These are phyloP conservation scores for Conringia planisiliqua DNA, from an alignment of 345 rosid species.

Conservation along the genomic window DNA sequence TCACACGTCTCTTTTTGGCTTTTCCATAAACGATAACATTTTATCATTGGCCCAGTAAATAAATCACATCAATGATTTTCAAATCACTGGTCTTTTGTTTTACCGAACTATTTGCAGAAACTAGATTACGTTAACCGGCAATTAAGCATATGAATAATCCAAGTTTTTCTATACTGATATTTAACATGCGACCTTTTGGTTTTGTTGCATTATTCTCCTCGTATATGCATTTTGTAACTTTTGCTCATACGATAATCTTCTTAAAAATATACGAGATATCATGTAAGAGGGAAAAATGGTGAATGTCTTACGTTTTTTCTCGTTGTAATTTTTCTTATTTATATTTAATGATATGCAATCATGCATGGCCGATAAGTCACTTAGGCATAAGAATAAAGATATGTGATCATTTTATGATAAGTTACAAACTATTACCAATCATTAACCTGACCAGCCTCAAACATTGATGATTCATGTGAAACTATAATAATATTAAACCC, in stretches of 20 bases:
- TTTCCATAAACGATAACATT: conserved; percentile 1
- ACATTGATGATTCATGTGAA: conserved; percentile 21
- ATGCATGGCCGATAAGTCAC: conserved; percentile 4
- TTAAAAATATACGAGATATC: too few relatives aligned
- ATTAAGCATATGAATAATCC: too few relatives aligned
- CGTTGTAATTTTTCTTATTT: not conserved
- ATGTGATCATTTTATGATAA: not conserved
- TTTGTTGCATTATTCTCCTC: not conserved
- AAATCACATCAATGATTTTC: not conserved
- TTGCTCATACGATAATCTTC: not conserved
- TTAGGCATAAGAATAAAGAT: not conserved
- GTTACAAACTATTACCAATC: conserved; percentile 12
- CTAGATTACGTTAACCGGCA: not conserved
- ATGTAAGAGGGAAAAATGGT: not conserved
- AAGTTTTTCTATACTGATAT: too few relatives aligned
- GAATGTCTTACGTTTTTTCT: not conserved
- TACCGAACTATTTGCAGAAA: not conserved
- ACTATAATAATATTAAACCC: not conserved
- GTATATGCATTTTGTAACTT: not conserved
- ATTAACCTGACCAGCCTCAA: conserved; percentile 4
- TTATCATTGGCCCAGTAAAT: not conserved
- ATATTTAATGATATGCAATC: not conserved
- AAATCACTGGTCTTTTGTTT: not conserved
- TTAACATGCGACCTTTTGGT: not conserved
- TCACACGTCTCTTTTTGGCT: not conserved